These are phyloP conservation scores for Plasmodium fragile DNA, from an alignment of 169 alveolate species.

Conservation along the genomic window DNA sequence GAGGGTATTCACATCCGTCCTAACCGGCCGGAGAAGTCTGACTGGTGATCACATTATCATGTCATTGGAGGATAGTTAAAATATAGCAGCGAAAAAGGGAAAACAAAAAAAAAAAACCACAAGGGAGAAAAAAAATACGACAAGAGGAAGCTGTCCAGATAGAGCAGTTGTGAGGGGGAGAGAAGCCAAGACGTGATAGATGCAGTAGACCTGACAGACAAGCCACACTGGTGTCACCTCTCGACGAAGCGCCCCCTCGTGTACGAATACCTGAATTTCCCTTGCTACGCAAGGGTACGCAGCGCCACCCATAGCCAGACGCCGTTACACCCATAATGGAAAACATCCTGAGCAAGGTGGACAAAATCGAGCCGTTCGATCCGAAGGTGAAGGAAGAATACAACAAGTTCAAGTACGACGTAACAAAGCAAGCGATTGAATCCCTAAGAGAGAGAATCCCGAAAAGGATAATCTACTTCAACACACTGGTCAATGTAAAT, in stretches of 20 bases:
- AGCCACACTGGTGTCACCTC: neutral
- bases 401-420: slow-evolving; percentile 85
- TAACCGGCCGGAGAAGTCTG: neutral
- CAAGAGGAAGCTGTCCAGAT: neutral
- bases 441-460: slow-evolving; percentile 91
- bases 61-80: neutral
- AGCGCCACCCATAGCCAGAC: neutral
- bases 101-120: too few species aligned
- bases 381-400: slow-evolving; percentile 86
- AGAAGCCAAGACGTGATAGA: neutral
- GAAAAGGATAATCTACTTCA: slow-evolving; percentile 87
- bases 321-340: slow-evolving; percentile 4
- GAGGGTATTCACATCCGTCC: neutral
- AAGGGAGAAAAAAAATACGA: neutral
- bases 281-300: neutral
- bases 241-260: too few species aligned
- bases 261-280: too few species aligned
- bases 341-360: slow-evolving; percentile 52
- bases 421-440: slow-evolving; percentile 87
- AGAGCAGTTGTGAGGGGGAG: neutral
- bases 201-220: neutral
- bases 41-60: neutral
- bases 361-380: slow-evolving; percentile 87
- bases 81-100: neutral
- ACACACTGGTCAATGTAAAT: slow-evolving; percentile 83